Evolutionary conservation across 768 basidiomycete genomes (phyloP).

Genomic region (Boletus reticuloceps): DNA sequence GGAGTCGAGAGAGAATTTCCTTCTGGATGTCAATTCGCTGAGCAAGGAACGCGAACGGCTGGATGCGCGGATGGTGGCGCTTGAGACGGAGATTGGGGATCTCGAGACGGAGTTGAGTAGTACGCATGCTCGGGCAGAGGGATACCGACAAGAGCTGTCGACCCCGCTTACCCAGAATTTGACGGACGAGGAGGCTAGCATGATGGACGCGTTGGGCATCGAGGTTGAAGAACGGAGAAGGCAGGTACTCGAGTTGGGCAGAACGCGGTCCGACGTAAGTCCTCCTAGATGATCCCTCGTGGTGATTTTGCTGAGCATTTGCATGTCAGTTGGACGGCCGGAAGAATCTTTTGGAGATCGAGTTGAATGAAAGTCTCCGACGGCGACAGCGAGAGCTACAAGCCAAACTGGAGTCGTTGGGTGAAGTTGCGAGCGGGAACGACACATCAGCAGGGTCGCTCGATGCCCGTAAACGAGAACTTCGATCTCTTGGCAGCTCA

Average conservation of each 20-base stretch:
- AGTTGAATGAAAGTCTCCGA: constrained; percentile 85
- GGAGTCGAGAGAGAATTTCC: constrained; percentile 63
- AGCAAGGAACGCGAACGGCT: constrained; percentile 70
- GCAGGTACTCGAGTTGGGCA: constrained; percentile 64
- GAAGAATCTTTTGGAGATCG: constrained; percentile 86
- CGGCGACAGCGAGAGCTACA: constrained; percentile 79
- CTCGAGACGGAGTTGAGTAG: constrained; percentile 67
- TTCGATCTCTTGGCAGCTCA: constrained; percentile 60
- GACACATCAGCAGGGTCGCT: constrained; percentile 63
- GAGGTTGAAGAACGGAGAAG: constrained; percentile 77
- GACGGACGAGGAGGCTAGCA: constrained; percentile 64
- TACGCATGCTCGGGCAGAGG: constrained; percentile 59
- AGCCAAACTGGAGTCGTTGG: constrained; percentile 71
- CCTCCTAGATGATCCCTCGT: neutral
- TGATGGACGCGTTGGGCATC: constrained; percentile 65
- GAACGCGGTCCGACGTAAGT: constrained; percentile 68
- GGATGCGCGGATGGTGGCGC: constrained; percentile 52
- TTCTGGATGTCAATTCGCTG: constrained; percentile 58
- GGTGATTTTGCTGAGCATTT: neutral
- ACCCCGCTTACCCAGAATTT: constrained; percentile 76
- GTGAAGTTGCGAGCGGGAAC: constrained; percentile 55
- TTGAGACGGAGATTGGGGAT: constrained; percentile 70
- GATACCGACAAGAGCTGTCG: constrained; percentile 65
- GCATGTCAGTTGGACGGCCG: constrained; percentile 50
- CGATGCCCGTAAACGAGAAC: constrained; percentile 64